Evolutionary conservation across 345 rosid genomes (phyloP).

Genomic region (Carallia pectinifolia): DNA sequence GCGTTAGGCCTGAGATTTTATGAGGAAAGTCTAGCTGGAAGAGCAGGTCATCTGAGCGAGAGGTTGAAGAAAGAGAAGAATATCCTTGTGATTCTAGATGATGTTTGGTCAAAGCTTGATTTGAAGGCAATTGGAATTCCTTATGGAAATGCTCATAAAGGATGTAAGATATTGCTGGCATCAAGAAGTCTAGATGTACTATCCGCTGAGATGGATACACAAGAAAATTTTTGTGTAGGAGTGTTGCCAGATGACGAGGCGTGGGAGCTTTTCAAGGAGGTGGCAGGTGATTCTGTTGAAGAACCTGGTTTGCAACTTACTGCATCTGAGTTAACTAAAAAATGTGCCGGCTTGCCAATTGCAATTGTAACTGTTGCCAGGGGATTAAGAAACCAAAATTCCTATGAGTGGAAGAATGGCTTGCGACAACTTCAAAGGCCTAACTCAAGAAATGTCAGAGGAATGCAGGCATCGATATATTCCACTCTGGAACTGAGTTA

Average conservation of each 20-base stretch:
- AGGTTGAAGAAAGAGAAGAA: conserved; percentile 3
- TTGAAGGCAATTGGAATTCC: conserved; percentile 7
- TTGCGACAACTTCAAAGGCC: background rate
- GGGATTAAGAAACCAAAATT: background rate
- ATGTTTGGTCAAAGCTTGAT: background rate
- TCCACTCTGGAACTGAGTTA: background rate
- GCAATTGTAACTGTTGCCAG: background rate
- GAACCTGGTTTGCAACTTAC: background rate
- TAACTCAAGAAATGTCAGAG: background rate
- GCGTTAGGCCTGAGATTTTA: conserved; percentile 3
- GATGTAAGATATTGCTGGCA: conserved; percentile 16
- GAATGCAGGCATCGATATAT: background rate
- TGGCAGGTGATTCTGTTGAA: background rate
- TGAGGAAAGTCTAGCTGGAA: background rate
- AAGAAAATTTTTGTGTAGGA: background rate
- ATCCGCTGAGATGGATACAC: background rate
- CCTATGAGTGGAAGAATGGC: conserved; percentile 8
- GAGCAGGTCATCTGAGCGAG: background rate
- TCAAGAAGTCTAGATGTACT: background rate
- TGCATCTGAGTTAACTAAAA: background rate
- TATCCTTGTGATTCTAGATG: conserved; percentile 9
- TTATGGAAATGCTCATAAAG: background rate
- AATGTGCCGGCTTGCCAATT: conserved; percentile 11
- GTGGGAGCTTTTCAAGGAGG: background rate
- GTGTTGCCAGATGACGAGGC: background rate